Evolutionary conservation across 441 rosid species (phyloP).

Genomic region (Cnidoscolus chayamansa): DNA sequence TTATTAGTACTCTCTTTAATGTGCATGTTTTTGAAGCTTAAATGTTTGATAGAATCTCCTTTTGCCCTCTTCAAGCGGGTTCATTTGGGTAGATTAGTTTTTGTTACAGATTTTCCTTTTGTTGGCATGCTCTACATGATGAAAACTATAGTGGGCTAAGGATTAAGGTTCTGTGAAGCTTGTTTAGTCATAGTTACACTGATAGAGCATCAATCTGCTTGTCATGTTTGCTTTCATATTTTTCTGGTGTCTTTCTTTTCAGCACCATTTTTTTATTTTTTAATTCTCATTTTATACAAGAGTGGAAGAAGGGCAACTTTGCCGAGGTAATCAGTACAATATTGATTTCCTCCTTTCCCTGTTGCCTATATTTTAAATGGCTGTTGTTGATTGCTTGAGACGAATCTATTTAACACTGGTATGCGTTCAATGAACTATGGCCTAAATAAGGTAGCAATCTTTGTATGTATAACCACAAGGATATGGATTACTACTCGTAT

Average conservation of each 20-base stretch:
- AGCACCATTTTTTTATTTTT: background rate
- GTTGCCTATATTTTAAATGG: slow-evolving; percentile 23
- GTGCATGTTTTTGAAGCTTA: background rate
- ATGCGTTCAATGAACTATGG: too few relatives aligned
- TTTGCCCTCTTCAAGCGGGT: background rate
- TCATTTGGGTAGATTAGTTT: background rate
- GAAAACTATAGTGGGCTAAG: slow-evolving; percentile 35
- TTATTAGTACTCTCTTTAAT: too few relatives aligned
- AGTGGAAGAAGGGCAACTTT: slow-evolving; percentile 26
- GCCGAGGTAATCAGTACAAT: slow-evolving; percentile 22
- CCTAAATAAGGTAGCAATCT: background rate
- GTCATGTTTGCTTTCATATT: background rate
- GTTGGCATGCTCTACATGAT: slow-evolving; percentile 36
- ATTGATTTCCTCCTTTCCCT: slow-evolving; percentile 27
- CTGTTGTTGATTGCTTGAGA: too few relatives aligned
- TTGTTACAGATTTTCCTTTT: background rate
- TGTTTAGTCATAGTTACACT: slow-evolving; percentile 50
- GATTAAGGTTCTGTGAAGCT: slow-evolving; percentile 38
- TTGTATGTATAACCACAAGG: background rate
- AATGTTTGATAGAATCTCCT: background rate
- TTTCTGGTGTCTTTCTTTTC: background rate
- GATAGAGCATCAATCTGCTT: slow-evolving; percentile 23
- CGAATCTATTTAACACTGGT: too few relatives aligned
- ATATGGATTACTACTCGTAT: background rate
- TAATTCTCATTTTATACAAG: too few relatives aligned